These are phyloP conservation scores for Fragilaria crotonensis DNA, from an alignment of 108 stramenopile genomes.

Conservation along the genomic window DNA sequence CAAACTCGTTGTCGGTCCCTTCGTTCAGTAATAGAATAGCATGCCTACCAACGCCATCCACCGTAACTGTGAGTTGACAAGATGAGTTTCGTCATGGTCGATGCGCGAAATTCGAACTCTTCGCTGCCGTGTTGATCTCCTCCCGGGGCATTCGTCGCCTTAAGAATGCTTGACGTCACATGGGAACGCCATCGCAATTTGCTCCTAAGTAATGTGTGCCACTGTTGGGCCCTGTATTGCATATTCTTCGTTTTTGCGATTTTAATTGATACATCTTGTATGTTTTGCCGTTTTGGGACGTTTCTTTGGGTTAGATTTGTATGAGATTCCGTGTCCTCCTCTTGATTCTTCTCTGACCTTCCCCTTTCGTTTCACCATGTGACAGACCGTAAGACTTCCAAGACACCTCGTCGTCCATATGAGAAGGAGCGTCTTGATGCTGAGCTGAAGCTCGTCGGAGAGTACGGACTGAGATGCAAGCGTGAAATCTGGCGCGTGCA, in stretches of 20 bases:
- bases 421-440: constrained; percentile 99
- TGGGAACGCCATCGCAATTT: not conserved
- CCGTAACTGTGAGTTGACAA: constrained; percentile 46
- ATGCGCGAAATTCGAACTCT: not conserved
- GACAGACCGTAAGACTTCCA: constrained; percentile 92
- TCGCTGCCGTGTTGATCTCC: not conserved
- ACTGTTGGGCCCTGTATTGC: not conserved
- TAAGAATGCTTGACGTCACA: not conserved
- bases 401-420: constrained; percentile 99
- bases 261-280: not conserved
- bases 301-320: not conserved
- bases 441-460: constrained; percentile 97
- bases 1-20: no score
- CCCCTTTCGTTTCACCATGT: not conserved
- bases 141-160: not conserved
- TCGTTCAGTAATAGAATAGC: no score
- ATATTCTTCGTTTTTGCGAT: not conserved
- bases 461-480: constrained; percentile 99
- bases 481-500: constrained; percentile 99
- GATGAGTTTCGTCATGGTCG: constrained; percentile 1
- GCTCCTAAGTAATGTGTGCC: not conserved
- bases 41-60: constrained; percentile 53
- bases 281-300: not conserved
- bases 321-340: not conserved
- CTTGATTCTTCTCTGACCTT: constrained; percentile 6